Base-by-base conservation (phyloP, 1,139 yeast species). In the Lodderomyces orthopsilosis region DNA sequence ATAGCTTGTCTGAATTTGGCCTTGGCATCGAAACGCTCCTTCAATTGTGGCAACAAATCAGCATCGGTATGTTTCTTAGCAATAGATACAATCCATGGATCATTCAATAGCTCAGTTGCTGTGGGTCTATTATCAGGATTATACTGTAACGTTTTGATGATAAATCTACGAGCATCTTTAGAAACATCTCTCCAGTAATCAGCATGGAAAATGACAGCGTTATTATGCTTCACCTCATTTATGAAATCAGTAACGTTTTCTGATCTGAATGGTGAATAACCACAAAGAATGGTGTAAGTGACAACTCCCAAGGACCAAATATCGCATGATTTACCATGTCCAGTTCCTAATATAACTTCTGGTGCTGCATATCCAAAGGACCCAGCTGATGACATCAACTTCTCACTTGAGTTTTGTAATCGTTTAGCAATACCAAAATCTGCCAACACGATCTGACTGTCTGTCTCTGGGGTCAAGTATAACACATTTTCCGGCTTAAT, bases 361-460 rank as follows among this genome's bases (percentile, higher is more conserved):
- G 97, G 97, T 0, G 97, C 96, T 4, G 95, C 96, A 59, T 90
- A 90, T 2, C 96, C 96, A 63, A 89, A 81, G 1, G 95, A 85
- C 0, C 97, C 97, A 0, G 96, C 96, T 39, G 87, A 83, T 22
- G 85, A 74, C 22, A 81, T 84, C 46, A 91, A 71, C 50, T 82
- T 75, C 50, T 88, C 91, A 53, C 81, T 75, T 1, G 77, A 68
- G 14, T 71, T 62, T 46, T 74, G 73, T 52, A 90, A 66, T 48
- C 79, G 74, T 61, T 86, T 87, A 33, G 97, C 96, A 54, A 90
- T 89, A 37, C 97, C 97, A 64, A 90, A 90, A 66, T 90, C 97
- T 0, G 96, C 96, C 51, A 90, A 70, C 2, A 90, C 95, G 30
- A 90, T 72, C 41, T 77, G 79, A 6, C 95, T 83, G 47, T 84